Conservation (phyloP, 768 basidiomycete genomes). For the Xerocomellus chrysenteron region DNA sequence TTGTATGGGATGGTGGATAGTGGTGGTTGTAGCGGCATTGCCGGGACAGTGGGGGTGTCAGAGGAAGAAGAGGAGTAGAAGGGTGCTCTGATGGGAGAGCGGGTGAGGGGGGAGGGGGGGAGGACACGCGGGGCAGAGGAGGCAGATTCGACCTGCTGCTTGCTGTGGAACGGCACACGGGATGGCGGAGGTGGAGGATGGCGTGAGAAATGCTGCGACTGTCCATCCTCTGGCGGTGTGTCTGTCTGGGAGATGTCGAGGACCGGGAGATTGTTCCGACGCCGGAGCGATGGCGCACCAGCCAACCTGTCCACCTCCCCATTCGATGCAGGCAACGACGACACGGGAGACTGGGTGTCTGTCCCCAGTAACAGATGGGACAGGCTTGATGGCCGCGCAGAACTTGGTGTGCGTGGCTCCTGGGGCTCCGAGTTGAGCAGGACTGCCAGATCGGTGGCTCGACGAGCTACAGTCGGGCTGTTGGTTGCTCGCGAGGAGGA, state of each 20-base stretch:
- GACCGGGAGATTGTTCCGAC: slow-evolving; percentile 31
- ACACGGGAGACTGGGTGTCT: slow-evolving; percentile 25
- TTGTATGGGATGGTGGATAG: slow-evolving; percentile 56
- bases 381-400: slow-evolving; percentile 44
- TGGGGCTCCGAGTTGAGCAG: slow-evolving; percentile 67
- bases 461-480: slow-evolving; percentile 52
- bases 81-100: slow-evolving; percentile 23
- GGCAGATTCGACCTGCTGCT: slow-evolving; percentile 24
- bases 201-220: slow-evolving; percentile 27
- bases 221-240: slow-evolving; percentile 17
- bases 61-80: slow-evolving; percentile 41
- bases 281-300: slow-evolving; percentile 27
- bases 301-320: slow-evolving; percentile 29
- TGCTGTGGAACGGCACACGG: slow-evolving; percentile 19
- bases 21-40: slow-evolving; percentile 29
- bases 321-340: slow-evolving; percentile 13
- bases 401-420: slow-evolving; percentile 35
- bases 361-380: slow-evolving; percentile 39
- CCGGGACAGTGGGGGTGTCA: slow-evolving; percentile 24
- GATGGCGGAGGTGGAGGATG: slow-evolving; percentile 19
- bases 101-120: slow-evolving; percentile 32
- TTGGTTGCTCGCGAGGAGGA: slow-evolving; percentile 34
- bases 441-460: slow-evolving; percentile 76
- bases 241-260: slow-evolving; percentile 36
- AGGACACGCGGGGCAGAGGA: slow-evolving; percentile 23